Evolutionary conservation across 2,329 filamentous ascomycete species (phyloP), one percentile per base, ranked within the genome.

Genomic region (Zasmidium cellare): DNA sequence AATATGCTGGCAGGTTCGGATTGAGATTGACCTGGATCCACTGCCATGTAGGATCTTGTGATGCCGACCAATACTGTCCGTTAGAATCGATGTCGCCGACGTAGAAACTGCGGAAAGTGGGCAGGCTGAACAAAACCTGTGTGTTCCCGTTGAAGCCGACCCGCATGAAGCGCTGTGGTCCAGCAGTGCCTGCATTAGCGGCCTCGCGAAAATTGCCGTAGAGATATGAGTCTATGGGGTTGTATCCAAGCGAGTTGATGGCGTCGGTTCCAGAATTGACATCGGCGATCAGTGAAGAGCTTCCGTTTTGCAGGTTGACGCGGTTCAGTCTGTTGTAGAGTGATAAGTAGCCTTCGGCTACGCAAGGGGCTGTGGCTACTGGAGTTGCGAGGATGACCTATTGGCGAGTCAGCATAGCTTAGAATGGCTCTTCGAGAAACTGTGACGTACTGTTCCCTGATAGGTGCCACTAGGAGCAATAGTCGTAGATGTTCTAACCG

Each of bases 161-260:
- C 6, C 51, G 38, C 6, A 50, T 18, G 35, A 41, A 41, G 11
- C 16, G 35, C n/a, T 41, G 35, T 9, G 35, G 35, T 41, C 35
- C 35, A 14, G 23, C 9, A 3, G 59, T 46, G 9, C 19, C 24
- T 22, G 57, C 60, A 9, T 50, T 51, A 22, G 38, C 46, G 3
- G 25, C n/a, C 3, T 55, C 57, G 20, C 60, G 60, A 47, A 57
- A 46, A 1, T 54, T 62, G 2, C 49, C 51, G 23, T 62, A 62
- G 14, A 62, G 45, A 28, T 62, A 62, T 20, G 23, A 55, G 47
- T 62, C 57, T 7, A 57, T 22, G 2, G 51, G 41, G 24, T 62
- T 62, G 51, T 55, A 59, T 6, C 31, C 60, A 23, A 62, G 20
- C 6, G 56, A 59, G 49, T 62, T 62, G 51, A 49, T 28, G 5